A percentile compares a stretch with the other conserved stretches of the same genome.
phyloP scores from a whole-genome alignment of 352 stramenopile species.

The Thraustochytrium striatum region DNA sequence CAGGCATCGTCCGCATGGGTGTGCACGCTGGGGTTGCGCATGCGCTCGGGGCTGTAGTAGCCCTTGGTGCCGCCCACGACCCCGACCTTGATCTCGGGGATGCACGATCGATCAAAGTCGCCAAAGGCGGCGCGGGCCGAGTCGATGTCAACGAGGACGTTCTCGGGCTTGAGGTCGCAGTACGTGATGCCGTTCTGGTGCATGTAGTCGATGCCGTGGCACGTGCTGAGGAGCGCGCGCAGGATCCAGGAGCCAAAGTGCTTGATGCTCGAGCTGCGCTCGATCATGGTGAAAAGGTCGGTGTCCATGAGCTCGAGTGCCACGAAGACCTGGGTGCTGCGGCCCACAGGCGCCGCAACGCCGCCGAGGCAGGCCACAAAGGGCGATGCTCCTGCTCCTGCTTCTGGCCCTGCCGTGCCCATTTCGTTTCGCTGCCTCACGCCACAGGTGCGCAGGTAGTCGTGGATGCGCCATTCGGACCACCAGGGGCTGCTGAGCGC shows the following conservation, averaged over 20 bases:
- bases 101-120: slow-evolving; percentile 42
- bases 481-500: slow-evolving; percentile 22
- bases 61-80: slow-evolving; percentile 43
- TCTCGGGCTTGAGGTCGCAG: slow-evolving; percentile 44
- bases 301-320: slow-evolving; percentile 45
- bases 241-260: slow-evolving; percentile 43
- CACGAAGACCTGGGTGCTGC: slow-evolving; percentile 25
- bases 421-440: too few relatives aligned
- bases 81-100: slow-evolving; percentile 17
- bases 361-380: slow-evolving; percentile 31
- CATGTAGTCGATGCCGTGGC: neutral
- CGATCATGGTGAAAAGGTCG: slow-evolving; percentile 47
- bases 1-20: slow-evolving; percentile 37
- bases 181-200: slow-evolving; percentile 26
- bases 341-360: neutral
- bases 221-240: slow-evolving; percentile 9
- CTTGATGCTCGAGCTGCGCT: neutral
- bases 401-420: too few relatives aligned
- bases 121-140: slow-evolving; percentile 25
- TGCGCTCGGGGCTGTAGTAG: slow-evolving; percentile 41
- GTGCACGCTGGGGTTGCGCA: slow-evolving; percentile 38
- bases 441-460: slow-evolving; percentile 1
- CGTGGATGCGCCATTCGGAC: slow-evolving; percentile 39
- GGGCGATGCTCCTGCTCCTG: neutral
- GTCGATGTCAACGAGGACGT: slow-evolving; percentile 16